These are phyloP conservation scores for Elongisporangium senticosum DNA, from an alignment of 352 stramenopile genomes.

Conservation along the genomic window DNA sequence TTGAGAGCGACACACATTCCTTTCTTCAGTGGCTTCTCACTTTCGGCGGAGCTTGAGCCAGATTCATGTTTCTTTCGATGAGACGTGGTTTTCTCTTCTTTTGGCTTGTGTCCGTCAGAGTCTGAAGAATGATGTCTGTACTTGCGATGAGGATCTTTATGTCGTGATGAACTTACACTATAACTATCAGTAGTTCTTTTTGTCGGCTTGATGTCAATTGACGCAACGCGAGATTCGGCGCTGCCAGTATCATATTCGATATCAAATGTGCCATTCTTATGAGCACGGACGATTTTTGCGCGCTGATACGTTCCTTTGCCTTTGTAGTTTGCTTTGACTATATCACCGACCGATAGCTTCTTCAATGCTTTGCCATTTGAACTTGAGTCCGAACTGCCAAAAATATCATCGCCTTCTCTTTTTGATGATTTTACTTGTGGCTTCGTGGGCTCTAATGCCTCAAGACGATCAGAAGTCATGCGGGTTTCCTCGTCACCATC, in stretches of 20 bases:
- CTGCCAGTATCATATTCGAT: slow-evolving; percentile 30
- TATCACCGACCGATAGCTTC: slow-evolving; percentile 12
- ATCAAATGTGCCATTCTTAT: slow-evolving; percentile 22
- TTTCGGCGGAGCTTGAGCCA: slow-evolving; percentile 1
- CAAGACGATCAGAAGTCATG: slow-evolving; percentile 9
- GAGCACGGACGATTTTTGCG: slow-evolving; percentile 18
- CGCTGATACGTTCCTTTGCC: slow-evolving; percentile 28
- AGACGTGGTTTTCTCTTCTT: slow-evolving; percentile 1
- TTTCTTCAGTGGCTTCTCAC: slow-evolving; percentile 13
- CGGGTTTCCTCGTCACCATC: slow-evolving; percentile 27
- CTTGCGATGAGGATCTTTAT: background rate
- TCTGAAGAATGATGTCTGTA: slow-evolving; percentile 8
- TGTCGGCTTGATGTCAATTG: slow-evolving; percentile 12
- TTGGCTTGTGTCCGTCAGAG: slow-evolving; percentile 8
- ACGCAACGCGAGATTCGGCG: slow-evolving; percentile 16
- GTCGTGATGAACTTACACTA: slow-evolving; percentile 1
- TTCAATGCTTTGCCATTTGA: slow-evolving; percentile 1
- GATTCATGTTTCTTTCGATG: background rate
- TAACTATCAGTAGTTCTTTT: slow-evolving; percentile 8
- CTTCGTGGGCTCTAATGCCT: slow-evolving; percentile 2
- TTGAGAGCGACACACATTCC: slow-evolving; percentile 31
- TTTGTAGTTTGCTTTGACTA: slow-evolving; percentile 32
- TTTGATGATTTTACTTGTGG: slow-evolving; percentile 8
- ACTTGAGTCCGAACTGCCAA: slow-evolving; percentile 21
- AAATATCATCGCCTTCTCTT: slow-evolving; percentile 17